Conservation (phyloP, 306 rosid species). For the Rosa multiflora region DNA sequence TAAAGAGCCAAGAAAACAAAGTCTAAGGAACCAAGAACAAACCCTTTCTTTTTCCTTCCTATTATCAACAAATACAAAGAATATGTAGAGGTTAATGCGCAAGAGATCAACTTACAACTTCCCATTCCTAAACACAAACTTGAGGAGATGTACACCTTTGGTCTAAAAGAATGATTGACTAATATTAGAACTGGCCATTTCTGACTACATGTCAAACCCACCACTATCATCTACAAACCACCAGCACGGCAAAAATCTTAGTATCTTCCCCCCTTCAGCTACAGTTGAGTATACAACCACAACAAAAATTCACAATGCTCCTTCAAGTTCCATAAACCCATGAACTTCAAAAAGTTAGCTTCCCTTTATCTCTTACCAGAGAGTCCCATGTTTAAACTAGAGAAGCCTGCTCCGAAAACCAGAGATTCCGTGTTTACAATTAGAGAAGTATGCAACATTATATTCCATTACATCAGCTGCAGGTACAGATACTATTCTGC, state of each 20-base stretch:
- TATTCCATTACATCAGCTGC: too few species aligned
- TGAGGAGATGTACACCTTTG: slow-evolving; percentile 3
- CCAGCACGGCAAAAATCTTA: background rate
- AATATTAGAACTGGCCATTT: slow-evolving; percentile 16
- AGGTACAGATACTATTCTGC: too few species aligned
- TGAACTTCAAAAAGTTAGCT: slow-evolving; percentile 5
- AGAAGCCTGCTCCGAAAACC: too few species aligned
- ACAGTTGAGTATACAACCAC: slow-evolving; percentile 25
- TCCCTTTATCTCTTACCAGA: too few species aligned
- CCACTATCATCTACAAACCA: slow-evolving; percentile 30
- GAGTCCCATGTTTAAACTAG: too few species aligned
- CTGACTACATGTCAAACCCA: slow-evolving; percentile 32
- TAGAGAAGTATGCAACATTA: too few species aligned
- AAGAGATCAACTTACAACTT: slow-evolving; percentile 13
- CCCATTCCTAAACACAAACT: background rate
- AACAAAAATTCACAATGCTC: background rate
- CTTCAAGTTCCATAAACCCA: slow-evolving; percentile 19
- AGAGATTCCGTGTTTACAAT: too few species aligned
- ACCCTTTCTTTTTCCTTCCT: slow-evolving; percentile 7
- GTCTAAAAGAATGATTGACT: slow-evolving; percentile 31
- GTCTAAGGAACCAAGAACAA: background rate
- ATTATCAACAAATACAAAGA: too few species aligned
- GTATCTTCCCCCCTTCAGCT: slow-evolving; percentile 4
- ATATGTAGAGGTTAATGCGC: too few species aligned
- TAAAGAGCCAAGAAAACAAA: background rate